Evolutionary conservation across 805 yeast species (phyloP).

Genomic region (Yamadazyma olivae): DNA sequence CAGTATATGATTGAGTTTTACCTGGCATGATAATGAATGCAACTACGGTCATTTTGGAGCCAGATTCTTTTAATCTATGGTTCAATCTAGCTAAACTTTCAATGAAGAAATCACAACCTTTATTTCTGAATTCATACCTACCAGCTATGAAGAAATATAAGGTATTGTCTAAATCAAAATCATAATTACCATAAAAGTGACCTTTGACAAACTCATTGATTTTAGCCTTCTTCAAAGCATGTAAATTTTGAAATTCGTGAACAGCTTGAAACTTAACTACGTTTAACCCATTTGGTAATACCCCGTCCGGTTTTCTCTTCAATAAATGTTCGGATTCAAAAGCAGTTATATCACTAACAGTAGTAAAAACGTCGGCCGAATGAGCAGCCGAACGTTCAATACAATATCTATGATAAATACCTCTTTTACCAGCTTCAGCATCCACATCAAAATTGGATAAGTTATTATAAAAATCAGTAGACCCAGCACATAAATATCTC

Average conservation of each 20-base stretch:
- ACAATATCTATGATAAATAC: conserved; percentile 95
- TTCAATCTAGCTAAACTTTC: conserved; percentile 91
- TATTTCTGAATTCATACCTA: conserved; percentile 92
- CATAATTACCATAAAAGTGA: conserved; percentile 95
- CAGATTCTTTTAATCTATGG: conserved; percentile 75
- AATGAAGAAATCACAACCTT: conserved; percentile 93
- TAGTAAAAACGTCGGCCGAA: conserved; percentile 93
- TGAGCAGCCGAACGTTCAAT: conserved; percentile 96
- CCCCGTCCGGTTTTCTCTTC: conserved; percentile 97
- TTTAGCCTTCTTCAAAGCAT: conserved; percentile 85
- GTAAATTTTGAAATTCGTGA: conserved; percentile 96
- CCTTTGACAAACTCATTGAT: conserved; percentile 94
- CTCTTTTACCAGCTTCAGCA: conserved; percentile 96
- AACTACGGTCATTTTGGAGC: conserved; percentile 88
- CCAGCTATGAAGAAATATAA: conserved; percentile 96
- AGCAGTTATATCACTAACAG: conserved; percentile 97
- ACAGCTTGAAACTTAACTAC: conserved; percentile 96
- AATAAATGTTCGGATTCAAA: conserved; percentile 89
- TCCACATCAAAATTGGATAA: conserved; percentile 89
- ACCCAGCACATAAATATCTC: conserved; percentile 93
- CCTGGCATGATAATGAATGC: conserved; percentile 99
- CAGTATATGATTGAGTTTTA: conserved; percentile 87
- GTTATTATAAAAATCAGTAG: conserved; percentile 93
- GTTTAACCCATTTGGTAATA: conserved; percentile 92
- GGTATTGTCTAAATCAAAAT: conserved; percentile 91